Percentiles rank a stretch among this genome's conserved stretches.
phyloP scores from a whole-genome alignment of 352 stramenopile genomes.

The Globisporangium canariense region DNA sequence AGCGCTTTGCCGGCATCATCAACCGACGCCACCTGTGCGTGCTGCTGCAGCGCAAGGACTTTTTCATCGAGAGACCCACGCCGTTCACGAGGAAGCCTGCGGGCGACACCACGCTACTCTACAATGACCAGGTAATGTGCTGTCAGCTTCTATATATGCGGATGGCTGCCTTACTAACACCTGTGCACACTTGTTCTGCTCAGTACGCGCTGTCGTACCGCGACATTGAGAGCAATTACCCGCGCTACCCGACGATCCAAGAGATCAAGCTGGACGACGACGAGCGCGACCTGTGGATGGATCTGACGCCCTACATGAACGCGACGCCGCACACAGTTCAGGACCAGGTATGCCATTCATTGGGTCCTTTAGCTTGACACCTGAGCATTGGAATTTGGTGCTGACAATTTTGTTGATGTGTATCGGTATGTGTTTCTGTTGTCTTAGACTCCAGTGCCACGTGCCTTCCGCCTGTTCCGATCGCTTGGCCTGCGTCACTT shows the following conservation, averaged over 20 bases:
- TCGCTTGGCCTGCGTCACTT: conserved; percentile 96
- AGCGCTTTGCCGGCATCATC: conserved; percentile 80
- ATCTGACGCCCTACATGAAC: conserved; percentile 97
- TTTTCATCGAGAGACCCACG: conserved; percentile 60
- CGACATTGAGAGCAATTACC: conserved; percentile 84
- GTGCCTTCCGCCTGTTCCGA: conserved; percentile 95
- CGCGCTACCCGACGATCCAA: conserved; percentile 65
- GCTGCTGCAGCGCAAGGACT: conserved; percentile 64
- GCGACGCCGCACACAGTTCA: conserved; percentile 95
- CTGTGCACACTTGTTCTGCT: background rate
- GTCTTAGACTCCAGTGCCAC: conserved; percentile 36
- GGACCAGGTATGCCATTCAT: conserved; percentile 79
- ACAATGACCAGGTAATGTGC: conserved; percentile 67
- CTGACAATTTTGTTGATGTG: background rate
- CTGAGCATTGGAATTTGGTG: background rate
- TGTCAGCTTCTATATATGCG: background rate
- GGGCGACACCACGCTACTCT: conserved; percentile 74
- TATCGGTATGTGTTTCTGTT: background rate
- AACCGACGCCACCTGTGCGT: conserved; percentile 81
- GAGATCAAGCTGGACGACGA: conserved; percentile 62
- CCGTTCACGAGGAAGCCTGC: conserved; percentile 54
- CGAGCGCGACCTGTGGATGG: conserved; percentile 91
- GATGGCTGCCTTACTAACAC: background rate
- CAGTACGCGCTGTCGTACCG: conserved; percentile 50
- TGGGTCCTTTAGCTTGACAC: background rate